Evolutionary conservation across 176 grass and related monocot genomes (phyloP).

Genomic region (Poa pratensis): DNA sequence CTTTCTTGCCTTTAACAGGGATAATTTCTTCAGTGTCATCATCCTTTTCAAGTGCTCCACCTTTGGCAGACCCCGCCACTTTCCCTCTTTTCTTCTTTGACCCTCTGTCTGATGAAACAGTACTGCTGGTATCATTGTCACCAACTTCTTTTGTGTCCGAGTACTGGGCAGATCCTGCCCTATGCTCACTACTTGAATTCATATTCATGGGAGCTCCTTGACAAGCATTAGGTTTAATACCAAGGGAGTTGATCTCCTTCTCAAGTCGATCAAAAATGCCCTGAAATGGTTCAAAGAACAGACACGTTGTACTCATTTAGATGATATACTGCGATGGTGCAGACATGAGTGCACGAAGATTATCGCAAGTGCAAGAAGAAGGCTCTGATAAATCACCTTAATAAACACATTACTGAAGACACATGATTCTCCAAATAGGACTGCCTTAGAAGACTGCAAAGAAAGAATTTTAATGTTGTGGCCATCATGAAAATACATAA

Average conservation of each 20-base stretch:
- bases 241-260: constrained; percentile 80
- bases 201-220: constrained; percentile 46
- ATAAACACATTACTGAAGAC: constrained; percentile 74
- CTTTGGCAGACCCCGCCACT: constrained; percentile 58
- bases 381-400: constrained; percentile 60
- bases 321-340: constrained; percentile 6
- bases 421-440: constrained; percentile 78
- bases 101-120: constrained; percentile 69
- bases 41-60: constrained; percentile 68
- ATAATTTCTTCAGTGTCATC: constrained; percentile 72
- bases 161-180: constrained; percentile 53
- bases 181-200: constrained; percentile 46
- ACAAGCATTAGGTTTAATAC: constrained; percentile 51
- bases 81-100: constrained; percentile 93
- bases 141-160: constrained; percentile 67
- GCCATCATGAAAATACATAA: constrained; percentile 40
- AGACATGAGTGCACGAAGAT: constrained; percentile 16
- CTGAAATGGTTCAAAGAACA: constrained; percentile 48
- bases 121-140: constrained; percentile 60
- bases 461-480: constrained; percentile 33
- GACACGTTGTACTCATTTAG: constrained; percentile 3
- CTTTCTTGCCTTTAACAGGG: constrained; percentile 89
- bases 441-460: constrained; percentile 90
- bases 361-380: background rate
- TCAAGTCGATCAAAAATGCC: constrained; percentile 79